phyloP scores from a whole-genome alignment of 2,329 filamentous ascomycete genomes.

The Pyrenophora teres region DNA sequence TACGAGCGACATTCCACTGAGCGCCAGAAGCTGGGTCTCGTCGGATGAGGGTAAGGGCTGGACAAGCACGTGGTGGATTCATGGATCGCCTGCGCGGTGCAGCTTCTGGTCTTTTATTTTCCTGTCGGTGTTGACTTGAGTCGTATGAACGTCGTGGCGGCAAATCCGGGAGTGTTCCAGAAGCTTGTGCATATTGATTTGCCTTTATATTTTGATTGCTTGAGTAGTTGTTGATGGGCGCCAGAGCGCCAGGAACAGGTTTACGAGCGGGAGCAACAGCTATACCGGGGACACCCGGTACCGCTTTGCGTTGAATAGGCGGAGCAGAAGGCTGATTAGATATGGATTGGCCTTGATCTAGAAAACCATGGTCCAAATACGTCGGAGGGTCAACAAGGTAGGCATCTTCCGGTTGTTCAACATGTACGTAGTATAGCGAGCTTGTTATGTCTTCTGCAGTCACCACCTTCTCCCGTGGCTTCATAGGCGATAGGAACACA shows the following conservation, averaged over 20 bases:
- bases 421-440: conserved; percentile 89
- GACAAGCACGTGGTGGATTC: conserved; percentile 18
- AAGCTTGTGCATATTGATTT: conserved; percentile 22
- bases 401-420: conserved; percentile 64
- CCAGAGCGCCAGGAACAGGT: conserved; percentile 34
- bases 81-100: conserved; percentile 31
- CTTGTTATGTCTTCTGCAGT: conserved; percentile 84
- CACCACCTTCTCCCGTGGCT: conserved; percentile 86
- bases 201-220: conserved; percentile 37
- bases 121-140: conserved; percentile 22
- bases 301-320: conserved; percentile 40
- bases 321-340: conserved; percentile 20
- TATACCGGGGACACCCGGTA: conserved; percentile 18
- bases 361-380: conserved; percentile 18
- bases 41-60: conserved; percentile 55
- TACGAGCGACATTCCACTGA: conserved; percentile 58
- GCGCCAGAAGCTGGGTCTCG: conserved; percentile 55
- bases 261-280: conserved; percentile 29
- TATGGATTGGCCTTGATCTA: conserved; percentile 9
- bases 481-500: conserved; percentile 88
- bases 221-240: conserved; percentile 31
- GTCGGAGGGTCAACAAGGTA: conserved; percentile 37
- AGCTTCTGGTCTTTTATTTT: conserved; percentile 26
- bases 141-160: conserved; percentile 35
- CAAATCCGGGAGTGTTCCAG: conserved; percentile 19